These are phyloP conservation scores for Xylaria telfairii DNA, from an alignment of 495 filamentous ascomycete genomes.

Conservation along the genomic window DNA sequence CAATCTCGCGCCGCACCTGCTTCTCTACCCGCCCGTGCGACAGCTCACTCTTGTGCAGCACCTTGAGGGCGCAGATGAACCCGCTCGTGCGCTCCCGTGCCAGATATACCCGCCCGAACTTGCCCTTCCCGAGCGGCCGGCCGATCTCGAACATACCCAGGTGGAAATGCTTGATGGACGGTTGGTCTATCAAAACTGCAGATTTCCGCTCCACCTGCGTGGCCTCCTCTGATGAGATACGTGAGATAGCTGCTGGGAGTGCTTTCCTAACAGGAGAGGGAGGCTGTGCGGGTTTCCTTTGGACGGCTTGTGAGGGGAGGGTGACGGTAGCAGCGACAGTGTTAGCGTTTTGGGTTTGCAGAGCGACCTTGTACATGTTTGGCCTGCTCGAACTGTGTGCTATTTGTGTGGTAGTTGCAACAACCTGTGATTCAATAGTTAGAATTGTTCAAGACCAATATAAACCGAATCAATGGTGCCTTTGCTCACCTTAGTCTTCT, in stretches of 20 bases:
- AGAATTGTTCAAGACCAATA: conserved; percentile 30
- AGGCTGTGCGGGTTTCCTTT: conserved; percentile 48
- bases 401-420: conserved; percentile 60
- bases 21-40: conserved; percentile 90
- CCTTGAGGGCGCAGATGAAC: conserved; percentile 96
- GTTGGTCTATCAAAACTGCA: conserved; percentile 61
- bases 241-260: conserved; percentile 44
- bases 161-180: conserved; percentile 75
- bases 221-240: conserved; percentile 60
- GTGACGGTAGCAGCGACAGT: conserved; percentile 66
- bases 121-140: conserved; percentile 93
- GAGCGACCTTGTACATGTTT: conserved; percentile 80
- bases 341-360: conserved; percentile 69
- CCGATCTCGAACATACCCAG: conserved; percentile 99
- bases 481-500: conserved; percentile 71
- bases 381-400: conserved; percentile 66
- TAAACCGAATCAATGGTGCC: not conserved
- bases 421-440: conserved; percentile 48
- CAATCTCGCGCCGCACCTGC: conserved; percentile 95
- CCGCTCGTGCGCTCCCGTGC: conserved; percentile 86
- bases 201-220: conserved; percentile 58
- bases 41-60: conserved; percentile 92
- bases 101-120: conserved; percentile 96
- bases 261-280: conserved; percentile 45
- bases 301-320: conserved; percentile 69